phyloP scores from a whole-genome alignment of 2,329 filamentous ascomycete species.

The Colletotrichum somersetense region DNA sequence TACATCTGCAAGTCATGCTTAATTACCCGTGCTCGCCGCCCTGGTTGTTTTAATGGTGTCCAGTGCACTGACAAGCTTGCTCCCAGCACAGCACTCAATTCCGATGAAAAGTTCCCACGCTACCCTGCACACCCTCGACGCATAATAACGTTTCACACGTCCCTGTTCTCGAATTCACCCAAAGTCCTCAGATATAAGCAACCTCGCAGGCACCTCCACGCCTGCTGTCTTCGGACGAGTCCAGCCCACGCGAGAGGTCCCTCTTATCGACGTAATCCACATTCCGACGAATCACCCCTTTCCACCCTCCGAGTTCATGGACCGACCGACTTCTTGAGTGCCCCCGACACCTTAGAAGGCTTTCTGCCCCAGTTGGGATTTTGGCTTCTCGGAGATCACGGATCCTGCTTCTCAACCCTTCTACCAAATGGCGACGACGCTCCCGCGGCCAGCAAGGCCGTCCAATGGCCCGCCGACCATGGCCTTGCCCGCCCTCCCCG shows the following conservation, averaged over 20 bases:
- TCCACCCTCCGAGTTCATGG: slow-evolving; percentile 47
- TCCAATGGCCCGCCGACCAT: slow-evolving; percentile 78
- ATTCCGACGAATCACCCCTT: slow-evolving; percentile 28
- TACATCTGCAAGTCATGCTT: slow-evolving; percentile 37
- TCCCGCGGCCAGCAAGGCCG: slow-evolving; percentile 76
- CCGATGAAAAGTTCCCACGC: slow-evolving; percentile 39
- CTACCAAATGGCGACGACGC: slow-evolving; percentile 59
- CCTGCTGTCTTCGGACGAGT: slow-evolving; percentile 38
- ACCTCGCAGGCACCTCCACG: slow-evolving; percentile 13
- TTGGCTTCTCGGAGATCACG: slow-evolving; percentile 18
- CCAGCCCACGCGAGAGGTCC: slow-evolving; percentile 24
- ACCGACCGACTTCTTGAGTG: slow-evolving; percentile 44
- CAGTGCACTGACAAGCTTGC: slow-evolving; percentile 39
- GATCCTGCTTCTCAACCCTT: slow-evolving; percentile 32
- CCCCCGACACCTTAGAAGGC: slow-evolving; percentile 33
- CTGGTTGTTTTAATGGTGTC: slow-evolving; percentile 33
- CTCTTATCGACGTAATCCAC: slow-evolving; percentile 32
- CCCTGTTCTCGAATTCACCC: slow-evolving; percentile 35
- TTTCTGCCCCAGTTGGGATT: slow-evolving; percentile 26
- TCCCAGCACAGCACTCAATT: slow-evolving; percentile 30
- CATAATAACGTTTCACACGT: slow-evolving; percentile 48
- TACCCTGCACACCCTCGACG: slow-evolving; percentile 40
- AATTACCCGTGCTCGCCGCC: slow-evolving; percentile 22
- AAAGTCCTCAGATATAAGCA: slow-evolving; percentile 31
- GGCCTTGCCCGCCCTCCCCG: slow-evolving; percentile 80